These are phyloP conservation scores for Gastrolobium bilobum DNA, from an alignment of 306 rosid genomes.

Conservation along the genomic window DNA sequence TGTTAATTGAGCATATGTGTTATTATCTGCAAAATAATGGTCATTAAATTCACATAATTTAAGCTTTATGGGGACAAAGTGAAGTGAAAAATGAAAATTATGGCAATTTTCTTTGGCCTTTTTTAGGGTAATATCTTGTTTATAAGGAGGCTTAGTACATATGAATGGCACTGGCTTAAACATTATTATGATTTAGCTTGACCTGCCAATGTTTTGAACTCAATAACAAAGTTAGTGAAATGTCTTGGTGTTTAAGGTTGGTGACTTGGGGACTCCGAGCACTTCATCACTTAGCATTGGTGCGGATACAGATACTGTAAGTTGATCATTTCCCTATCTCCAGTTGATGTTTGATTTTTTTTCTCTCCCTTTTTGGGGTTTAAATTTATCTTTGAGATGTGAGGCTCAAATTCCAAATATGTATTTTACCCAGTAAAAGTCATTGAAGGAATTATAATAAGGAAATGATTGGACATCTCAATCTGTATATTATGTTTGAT, in stretches of 20 bases:
- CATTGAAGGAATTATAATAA: not conserved
- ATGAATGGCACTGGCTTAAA: not conserved
- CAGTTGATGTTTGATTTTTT: conserved; percentile 27
- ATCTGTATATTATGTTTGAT: conserved; percentile 9
- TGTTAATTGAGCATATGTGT: not conserved
- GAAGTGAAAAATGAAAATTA: conserved; percentile 8
- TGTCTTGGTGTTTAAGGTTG: conserved; percentile 59
- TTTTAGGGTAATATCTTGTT: conserved; percentile 6
- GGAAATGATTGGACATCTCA: conserved; percentile 11
- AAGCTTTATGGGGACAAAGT: not conserved
- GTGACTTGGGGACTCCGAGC: conserved; percentile 68
- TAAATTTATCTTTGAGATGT: not conserved
- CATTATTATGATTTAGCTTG: conserved; percentile 22
- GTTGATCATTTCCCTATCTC: conserved; percentile 7
- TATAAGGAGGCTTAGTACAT: not conserved
- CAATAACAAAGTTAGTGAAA: conserved; percentile 24
- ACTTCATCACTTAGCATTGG: conserved; percentile 69
- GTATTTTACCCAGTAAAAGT: not conserved
- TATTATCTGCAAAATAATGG: not conserved
- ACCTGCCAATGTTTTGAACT: conserved; percentile 11
- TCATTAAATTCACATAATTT: not conserved
- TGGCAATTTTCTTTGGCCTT: conserved; percentile 1
- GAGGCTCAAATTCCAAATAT: not conserved
- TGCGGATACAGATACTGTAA: conserved; percentile 76
- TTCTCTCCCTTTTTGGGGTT: not conserved